Base-by-base conservation (phyloP, 768 basidiomycete genomes). In the Boletus huronensis region DNA sequence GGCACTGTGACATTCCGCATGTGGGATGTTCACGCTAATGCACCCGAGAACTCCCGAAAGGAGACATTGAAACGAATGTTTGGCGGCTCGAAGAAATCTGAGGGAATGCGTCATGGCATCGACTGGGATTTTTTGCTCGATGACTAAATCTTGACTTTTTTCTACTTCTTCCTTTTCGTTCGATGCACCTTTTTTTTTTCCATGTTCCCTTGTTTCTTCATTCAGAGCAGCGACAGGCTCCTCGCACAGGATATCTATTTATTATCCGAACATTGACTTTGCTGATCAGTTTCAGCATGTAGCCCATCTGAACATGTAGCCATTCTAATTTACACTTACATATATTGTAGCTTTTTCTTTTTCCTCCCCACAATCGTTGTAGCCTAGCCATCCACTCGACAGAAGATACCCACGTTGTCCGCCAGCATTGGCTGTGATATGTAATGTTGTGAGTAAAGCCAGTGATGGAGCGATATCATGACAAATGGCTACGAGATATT, bases 41-140 rank as follows among this genome's bases (percentile, higher is more conserved):
- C 81, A 42, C 83, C 87, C 19, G 88, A 90, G 67, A 81, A 79
- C 43, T 53, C 72, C 43, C 80, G 79, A 52, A 83, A 79, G 67
- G 88, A 90, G 71, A 72, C 77, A 2, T 67, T 84, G 59, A 85
- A 81, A 66, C 78, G 86, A 45, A 74, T 88, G 55, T 85, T 88
- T 64, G 75, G 83, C 39, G 81, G 81, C 67, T 52, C 64, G 32
- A 81, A 76, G 62, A 85, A 78, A 66, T 72, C 75, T 41, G 79
- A 81, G 7, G 82, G 80, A 63, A 62, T 63, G 29, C 59, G 74
- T 39, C 54, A 52, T 3, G 60, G 64, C 41, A 84, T 88, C 54
- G 79, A 90, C 70, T 90, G 88, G 88, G 88, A 90, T 67, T 90
- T 87, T 70, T 73, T 90, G 53, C 77, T 90, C 45, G 86, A 88